These are phyloP conservation scores for Pseudocercospora cruenta DNA, from an alignment of 2,329 filamentous ascomycete species.

Conservation along the genomic window DNA sequence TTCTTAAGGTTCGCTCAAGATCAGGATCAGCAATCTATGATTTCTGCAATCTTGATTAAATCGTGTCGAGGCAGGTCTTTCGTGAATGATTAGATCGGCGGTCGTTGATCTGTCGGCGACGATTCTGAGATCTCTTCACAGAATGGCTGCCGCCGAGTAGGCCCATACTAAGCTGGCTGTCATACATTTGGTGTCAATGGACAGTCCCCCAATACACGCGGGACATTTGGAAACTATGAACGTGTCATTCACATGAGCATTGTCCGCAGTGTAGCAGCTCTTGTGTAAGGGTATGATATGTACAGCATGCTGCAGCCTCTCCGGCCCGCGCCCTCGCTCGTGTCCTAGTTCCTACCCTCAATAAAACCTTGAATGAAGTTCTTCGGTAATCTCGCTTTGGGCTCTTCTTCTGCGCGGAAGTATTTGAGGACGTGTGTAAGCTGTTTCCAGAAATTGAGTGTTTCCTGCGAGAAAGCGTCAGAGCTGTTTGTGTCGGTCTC, in stretches of 20 bases:
- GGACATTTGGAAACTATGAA: background rate
- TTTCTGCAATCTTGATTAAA: background rate
- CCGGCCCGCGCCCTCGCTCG: background rate
- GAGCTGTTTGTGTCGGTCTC: background rate
- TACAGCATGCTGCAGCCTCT: slow-evolving; percentile 28
- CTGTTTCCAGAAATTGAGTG: slow-evolving; percentile 99
- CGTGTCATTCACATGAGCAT: slow-evolving; percentile 1
- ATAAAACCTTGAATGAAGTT: slow-evolving; percentile 95
- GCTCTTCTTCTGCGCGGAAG: slow-evolving; percentile 86
- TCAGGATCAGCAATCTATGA: background rate
- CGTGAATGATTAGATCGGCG: too few species aligned
- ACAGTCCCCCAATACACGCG: background rate
- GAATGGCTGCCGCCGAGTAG: too few species aligned
- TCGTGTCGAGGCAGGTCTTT: background rate
- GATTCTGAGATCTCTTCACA: too few species aligned
- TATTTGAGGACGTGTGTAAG: slow-evolving; percentile 94
- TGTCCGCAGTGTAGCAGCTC: background rate
- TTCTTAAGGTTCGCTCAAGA: background rate
- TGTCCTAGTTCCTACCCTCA: slow-evolving; percentile 59
- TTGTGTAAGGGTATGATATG: slow-evolving; percentile 31
- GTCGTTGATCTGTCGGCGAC: too few species aligned
- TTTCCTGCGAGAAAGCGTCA: slow-evolving; percentile 67
- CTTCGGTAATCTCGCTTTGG: slow-evolving; percentile 73
- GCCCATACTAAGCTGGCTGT: background rate
- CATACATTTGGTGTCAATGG: background rate